phyloP scores from a whole-genome alignment of 208 protist genomes.

The Herpetomonas samuelpessoai region DNA sequence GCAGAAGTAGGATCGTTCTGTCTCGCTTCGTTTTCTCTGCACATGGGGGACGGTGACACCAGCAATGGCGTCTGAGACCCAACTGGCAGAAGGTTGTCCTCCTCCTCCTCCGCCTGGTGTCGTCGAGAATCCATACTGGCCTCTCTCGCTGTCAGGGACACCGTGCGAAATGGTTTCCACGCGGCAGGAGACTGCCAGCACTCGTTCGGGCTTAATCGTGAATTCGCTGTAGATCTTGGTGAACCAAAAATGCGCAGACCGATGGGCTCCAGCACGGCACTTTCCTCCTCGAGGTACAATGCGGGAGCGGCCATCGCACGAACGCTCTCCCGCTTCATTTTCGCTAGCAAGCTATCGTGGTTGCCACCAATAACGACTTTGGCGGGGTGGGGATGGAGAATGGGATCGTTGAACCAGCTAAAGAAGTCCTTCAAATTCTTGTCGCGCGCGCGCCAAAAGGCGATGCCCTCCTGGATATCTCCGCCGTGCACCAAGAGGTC shows the following conservation, averaged over 20 bases:
- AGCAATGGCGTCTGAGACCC: not conserved
- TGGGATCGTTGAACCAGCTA: conserved; percentile 41
- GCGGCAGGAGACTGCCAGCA: conserved; percentile 34
- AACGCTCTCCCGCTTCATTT: conserved; percentile 22
- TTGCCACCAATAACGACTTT: conserved; percentile 89
- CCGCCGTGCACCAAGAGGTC: conserved; percentile 73
- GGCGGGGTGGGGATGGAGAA: conserved; percentile 61
- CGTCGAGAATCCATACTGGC: too few species aligned
- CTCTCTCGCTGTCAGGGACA: too few species aligned
- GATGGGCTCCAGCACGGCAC: conserved; percentile 35
- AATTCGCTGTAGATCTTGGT: conserved; percentile 56
- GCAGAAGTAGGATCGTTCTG: too few species aligned
- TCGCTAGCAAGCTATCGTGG: conserved; percentile 52
- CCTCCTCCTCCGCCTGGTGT: not conserved
- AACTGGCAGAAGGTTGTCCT: not conserved
- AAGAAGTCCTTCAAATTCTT: conserved; percentile 49
- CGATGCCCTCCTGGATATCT: conserved; percentile 53
- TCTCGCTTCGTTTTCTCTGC: too few species aligned
- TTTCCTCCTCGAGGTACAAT: conserved; percentile 54
- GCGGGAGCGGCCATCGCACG: conserved; percentile 35
- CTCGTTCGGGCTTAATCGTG: conserved; percentile 45
- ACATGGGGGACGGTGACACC: too few species aligned
- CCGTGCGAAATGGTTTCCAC: conserved; percentile 14
- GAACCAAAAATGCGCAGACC: conserved; percentile 58
- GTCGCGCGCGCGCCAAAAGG: conserved; percentile 10